These are phyloP conservation scores for Nemania diffusa DNA, from an alignment of 2,329 filamentous ascomycete genomes.

Conservation along the genomic window DNA sequence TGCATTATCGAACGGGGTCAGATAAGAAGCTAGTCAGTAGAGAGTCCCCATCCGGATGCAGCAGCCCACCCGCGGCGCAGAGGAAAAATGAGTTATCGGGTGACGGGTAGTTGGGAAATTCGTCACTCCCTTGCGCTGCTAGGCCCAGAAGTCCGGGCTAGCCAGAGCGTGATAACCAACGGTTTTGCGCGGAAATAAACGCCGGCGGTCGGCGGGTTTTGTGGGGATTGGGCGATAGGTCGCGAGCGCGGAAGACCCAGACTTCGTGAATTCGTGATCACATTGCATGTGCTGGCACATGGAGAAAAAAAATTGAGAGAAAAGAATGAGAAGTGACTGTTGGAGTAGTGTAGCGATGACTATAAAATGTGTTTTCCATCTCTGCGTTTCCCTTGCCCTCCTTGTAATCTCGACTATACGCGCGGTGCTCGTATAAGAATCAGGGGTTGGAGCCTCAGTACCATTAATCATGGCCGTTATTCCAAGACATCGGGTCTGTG, in stretches of 20 bases:
- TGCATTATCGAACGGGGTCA: conserved; percentile 29
- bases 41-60: conserved; percentile 25
- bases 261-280: conserved; percentile 14
- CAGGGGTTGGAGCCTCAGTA: not conserved
- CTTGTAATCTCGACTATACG: not conserved
- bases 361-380: conserved; percentile 5
- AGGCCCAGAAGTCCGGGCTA: conserved; percentile 5
- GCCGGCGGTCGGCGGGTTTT: conserved; percentile 28
- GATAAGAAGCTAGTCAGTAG: conserved; percentile 6
- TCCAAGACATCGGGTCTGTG: conserved; percentile 22
- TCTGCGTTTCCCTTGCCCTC: not conserved
- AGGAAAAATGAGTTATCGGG: conserved; percentile 6
- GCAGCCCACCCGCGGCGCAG: conserved; percentile 14
- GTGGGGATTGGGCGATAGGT: conserved; percentile 18
- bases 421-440: conserved; percentile 5
- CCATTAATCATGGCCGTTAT: conserved; percentile 19
- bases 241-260: not conserved
- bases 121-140: not conserved
- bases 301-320: not conserved
- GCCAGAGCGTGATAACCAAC: conserved; percentile 15
- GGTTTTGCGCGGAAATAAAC: conserved; percentile 7
- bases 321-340: not conserved
- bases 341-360: not conserved
- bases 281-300: conserved; percentile 15
- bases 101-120: not conserved